Percentiles rank a stretch among this genome's conserved stretches.
Evolutionary conservation across 305 asterid species (phyloP).

Genomic region (Lippia alba): DNA sequence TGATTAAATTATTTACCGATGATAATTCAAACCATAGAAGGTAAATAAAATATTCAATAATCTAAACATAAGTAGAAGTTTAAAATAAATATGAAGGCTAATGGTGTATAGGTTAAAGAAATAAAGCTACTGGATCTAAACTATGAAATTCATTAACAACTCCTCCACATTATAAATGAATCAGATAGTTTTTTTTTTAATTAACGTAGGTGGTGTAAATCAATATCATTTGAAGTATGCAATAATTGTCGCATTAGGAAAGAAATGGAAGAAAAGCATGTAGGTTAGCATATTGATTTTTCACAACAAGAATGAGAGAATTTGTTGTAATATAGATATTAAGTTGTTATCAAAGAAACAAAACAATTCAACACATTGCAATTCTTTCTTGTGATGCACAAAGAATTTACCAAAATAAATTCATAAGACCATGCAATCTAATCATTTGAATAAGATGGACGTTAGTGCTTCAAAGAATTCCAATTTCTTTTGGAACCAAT

Average conservation of each 20-base stretch:
- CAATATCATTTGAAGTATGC: background rate
- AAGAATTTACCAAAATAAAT: slow-evolving; percentile 7
- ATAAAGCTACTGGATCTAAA: background rate
- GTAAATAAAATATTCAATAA: background rate
- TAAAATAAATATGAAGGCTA: slow-evolving; percentile 5
- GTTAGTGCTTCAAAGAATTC: slow-evolving; percentile 8
- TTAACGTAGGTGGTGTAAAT: background rate
- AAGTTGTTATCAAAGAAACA: background rate
- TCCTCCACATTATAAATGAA: background rate
- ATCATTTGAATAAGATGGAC: background rate
- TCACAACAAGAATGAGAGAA: background rate
- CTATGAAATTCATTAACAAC: background rate
- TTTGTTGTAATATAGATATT: background rate
- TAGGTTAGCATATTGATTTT: background rate
- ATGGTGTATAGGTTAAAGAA: background rate
- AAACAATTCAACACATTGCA: background rate
- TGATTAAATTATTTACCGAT: background rate
- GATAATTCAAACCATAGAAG: background rate
- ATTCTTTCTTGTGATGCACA: background rate
- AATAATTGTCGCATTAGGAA: background rate
- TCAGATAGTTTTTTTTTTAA: background rate
- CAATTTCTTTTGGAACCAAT: background rate
- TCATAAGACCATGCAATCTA: background rate
- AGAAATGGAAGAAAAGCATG: background rate
- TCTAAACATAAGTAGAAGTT: background rate